Evolutionary conservation across 805 yeast species (phyloP).

Genomic region (Starmerella etchellsii): DNA sequence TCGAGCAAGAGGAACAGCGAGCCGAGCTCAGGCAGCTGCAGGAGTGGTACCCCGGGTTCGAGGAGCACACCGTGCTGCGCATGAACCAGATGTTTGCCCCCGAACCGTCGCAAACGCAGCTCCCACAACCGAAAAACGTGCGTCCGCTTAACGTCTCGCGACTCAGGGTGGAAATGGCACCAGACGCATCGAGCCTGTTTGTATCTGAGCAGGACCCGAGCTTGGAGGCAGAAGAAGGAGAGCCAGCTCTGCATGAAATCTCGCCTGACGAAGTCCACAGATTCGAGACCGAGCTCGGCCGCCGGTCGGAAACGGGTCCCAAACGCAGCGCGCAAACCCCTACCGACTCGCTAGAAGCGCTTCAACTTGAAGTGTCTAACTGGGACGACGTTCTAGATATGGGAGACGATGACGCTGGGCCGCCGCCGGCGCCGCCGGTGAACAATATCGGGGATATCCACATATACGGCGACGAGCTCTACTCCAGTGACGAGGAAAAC

Average conservation of each 20-base stretch:
- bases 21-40: conserved; percentile 21
- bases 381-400: conserved; percentile 29
- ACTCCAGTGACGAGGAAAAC: conserved; percentile 38
- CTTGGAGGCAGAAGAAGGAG: too few relatives aligned
- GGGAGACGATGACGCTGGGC: not conserved
- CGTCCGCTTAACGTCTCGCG: conserved; percentile 39
- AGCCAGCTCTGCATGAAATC: not conserved
- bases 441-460: conserved; percentile 11
- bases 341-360: not conserved
- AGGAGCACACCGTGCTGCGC: conserved; percentile 41
- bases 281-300: conserved; percentile 8
- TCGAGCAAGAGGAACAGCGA: conserved; percentile 14
- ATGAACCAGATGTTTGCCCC: conserved; percentile 58
- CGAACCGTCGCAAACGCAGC: conserved; percentile 41
- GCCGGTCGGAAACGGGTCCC: not conserved
- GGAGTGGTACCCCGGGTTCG: conserved; percentile 50
- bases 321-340: not conserved
- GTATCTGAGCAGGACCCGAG: not conserved
- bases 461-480: conserved; percentile 25
- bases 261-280: not conserved
- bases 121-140: conserved; percentile 34
- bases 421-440: not conserved
- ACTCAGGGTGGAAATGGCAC: conserved; percentile 45
- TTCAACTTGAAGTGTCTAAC: conserved; percentile 22
- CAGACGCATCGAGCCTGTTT: conserved; percentile 46